These are phyloP conservation scores for Phytophthora capsici DNA, from an alignment of 352 stramenopile genomes.

Conservation along the genomic window DNA sequence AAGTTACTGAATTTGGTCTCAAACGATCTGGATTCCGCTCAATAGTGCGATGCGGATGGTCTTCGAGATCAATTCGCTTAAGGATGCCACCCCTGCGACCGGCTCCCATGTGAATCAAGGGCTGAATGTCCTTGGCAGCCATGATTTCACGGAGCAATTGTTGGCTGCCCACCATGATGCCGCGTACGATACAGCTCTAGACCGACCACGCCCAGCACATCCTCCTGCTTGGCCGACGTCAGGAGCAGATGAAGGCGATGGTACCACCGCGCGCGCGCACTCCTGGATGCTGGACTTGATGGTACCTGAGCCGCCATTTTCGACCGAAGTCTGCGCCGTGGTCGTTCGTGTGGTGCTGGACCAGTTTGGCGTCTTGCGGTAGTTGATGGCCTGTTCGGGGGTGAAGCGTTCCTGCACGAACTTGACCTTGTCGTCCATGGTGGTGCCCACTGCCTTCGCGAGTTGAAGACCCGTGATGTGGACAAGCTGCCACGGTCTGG, in stretches of 20 bases:
- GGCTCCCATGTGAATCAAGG: conserved; percentile 29
- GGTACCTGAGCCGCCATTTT: conserved; percentile 31
- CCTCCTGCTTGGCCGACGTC: conserved; percentile 18
- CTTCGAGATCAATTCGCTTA: too few relatives aligned
- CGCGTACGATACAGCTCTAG: conserved; percentile 27
- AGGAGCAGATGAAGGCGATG: conserved; percentile 29
- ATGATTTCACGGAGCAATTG: conserved; percentile 28
- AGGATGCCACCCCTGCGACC: too few relatives aligned
- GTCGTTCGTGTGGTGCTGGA: conserved; percentile 20
- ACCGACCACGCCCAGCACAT: conserved; percentile 27
- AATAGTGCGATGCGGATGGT: too few relatives aligned
- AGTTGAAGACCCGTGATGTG: conserved; percentile 29
- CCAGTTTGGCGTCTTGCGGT: conserved; percentile 27
- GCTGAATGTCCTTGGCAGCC: conserved; percentile 18
- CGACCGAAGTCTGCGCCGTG: conserved; percentile 28
- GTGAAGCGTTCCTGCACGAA: conserved; percentile 28
- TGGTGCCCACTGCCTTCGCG: conserved; percentile 25
- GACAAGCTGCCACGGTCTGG: conserved; percentile 30
- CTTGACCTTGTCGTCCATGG: conserved; percentile 30
- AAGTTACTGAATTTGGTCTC: too few relatives aligned
- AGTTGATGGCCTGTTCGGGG: conserved; percentile 29
- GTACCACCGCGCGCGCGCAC: conserved; percentile 15
- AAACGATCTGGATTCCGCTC: too few relatives aligned
- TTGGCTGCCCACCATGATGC: conserved; percentile 17
- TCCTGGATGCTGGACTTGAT: conserved; percentile 31